These are phyloP conservation scores for Lentinula sp. DNA, from an alignment of 768 basidiomycete genomes.

Conservation along the genomic window DNA sequence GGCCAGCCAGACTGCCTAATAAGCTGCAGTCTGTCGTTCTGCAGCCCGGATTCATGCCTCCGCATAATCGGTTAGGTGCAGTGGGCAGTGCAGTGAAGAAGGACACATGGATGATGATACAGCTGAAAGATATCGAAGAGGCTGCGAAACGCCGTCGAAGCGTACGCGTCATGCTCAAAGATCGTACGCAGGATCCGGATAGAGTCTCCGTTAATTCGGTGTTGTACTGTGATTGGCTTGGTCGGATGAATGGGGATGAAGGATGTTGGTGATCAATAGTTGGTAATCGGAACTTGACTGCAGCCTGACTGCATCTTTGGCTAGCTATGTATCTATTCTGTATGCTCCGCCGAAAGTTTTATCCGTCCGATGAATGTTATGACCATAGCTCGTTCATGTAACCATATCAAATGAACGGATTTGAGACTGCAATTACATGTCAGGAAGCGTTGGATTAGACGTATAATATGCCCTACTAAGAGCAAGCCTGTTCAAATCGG, in stretches of 20 bases:
- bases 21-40: neutral
- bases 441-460: too few species aligned
- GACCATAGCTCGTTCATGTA: too few species aligned
- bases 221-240: neutral
- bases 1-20: neutral
- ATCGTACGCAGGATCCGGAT: slow-evolving; percentile 1
- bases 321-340: too few species aligned
- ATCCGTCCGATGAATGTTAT: too few species aligned
- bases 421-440: too few species aligned
- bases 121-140: neutral
- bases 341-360: too few species aligned
- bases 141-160: neutral
- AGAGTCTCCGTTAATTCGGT: neutral
- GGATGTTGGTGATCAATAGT: neutral
- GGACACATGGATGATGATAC: slow-evolving; percentile 1
- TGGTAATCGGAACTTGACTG: neutral
- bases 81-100: neutral
- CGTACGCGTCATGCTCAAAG: neutral
- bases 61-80: neutral
- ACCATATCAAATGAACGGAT: too few species aligned
- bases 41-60: neutral
- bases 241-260: slow-evolving; percentile 4
- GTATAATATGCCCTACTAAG: too few species aligned
- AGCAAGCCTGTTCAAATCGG: too few species aligned
- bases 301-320: too few species aligned